These are phyloP conservation scores for Xylaria digitata DNA, from an alignment of 2,329 filamentous ascomycete genomes.

Conservation along the genomic window DNA sequence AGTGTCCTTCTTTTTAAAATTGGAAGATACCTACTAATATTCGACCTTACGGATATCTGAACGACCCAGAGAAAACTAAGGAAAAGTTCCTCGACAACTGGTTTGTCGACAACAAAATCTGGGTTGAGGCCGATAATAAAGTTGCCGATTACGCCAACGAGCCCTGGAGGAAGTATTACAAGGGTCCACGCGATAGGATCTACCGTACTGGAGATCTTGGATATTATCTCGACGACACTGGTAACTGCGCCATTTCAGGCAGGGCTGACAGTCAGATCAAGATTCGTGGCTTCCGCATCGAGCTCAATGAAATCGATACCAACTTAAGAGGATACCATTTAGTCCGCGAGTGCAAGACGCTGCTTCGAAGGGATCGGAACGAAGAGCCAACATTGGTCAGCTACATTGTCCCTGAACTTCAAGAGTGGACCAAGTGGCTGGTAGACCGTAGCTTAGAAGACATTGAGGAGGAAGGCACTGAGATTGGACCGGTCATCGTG, in stretches of 20 bases:
- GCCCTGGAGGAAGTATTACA: slow-evolving; percentile 82
- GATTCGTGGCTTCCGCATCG: slow-evolving; percentile 94
- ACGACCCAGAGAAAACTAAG: slow-evolving; percentile 67
- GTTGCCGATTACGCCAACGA: slow-evolving; percentile 65
- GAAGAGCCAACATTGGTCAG: slow-evolving; percentile 89
- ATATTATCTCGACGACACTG: slow-evolving; percentile 51
- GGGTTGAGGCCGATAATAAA: slow-evolving; percentile 74
- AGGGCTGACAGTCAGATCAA: slow-evolving; percentile 92
- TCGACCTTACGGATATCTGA: too few species aligned
- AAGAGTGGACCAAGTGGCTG: slow-evolving; percentile 78
- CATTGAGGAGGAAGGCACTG: slow-evolving; percentile 62
- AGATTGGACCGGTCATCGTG: slow-evolving; percentile 57
- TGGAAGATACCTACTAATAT: too few species aligned
- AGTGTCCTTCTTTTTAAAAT: too few species aligned
- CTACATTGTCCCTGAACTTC: slow-evolving; percentile 87
- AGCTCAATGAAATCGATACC: slow-evolving; percentile 91
- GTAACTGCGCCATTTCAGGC: slow-evolving; percentile 63
- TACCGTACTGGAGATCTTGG: slow-evolving; percentile 92
- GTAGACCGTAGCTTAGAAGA: slow-evolving; percentile 65
- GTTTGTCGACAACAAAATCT: slow-evolving; percentile 81
- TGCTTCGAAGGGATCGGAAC: slow-evolving; percentile 84
- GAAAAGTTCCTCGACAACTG: slow-evolving; percentile 87
- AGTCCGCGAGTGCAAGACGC: slow-evolving; percentile 85
- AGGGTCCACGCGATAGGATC: slow-evolving; percentile 84
- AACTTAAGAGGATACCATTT: slow-evolving; percentile 80